Percentiles rank a stretch among this genome's conserved stretches.
Conservation (phyloP, 495 filamentous ascomycete species). For the Cercophora newfieldiana region DNA sequence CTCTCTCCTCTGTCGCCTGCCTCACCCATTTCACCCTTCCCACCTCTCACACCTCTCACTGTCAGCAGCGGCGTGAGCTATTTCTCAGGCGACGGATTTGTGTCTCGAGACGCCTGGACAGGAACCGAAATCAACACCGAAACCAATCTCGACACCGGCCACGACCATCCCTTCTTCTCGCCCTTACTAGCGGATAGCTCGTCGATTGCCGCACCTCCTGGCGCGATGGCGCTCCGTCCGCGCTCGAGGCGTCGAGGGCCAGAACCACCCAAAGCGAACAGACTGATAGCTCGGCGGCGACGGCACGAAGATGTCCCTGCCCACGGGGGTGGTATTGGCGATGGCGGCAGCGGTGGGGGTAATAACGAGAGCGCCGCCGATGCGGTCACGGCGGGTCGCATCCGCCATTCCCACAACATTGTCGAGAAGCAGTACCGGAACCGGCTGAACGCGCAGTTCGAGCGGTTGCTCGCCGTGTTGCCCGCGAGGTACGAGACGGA, state of each 20-base stretch:
- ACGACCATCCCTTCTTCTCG: slow-evolving; percentile 4
- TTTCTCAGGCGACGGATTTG: slow-evolving; percentile 7
- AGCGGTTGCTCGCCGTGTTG: slow-evolving; percentile 5
- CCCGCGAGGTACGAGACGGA: slow-evolving; percentile 2
- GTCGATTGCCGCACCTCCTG: slow-evolving; percentile 3
- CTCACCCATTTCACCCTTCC: slow-evolving; percentile 5
- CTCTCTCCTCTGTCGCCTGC: slow-evolving; percentile 6
- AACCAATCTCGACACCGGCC: slow-evolving; percentile 1
- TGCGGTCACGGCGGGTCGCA: slow-evolving; percentile 3
- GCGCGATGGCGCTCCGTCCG: slow-evolving; percentile 1
- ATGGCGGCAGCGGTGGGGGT: slow-evolving; percentile 1
- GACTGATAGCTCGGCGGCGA: slow-evolving; percentile 1
- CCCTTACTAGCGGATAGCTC: slow-evolving; percentile 2
- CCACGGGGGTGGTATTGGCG: slow-evolving; percentile 2
- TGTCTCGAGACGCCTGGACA: slow-evolving; percentile 3
- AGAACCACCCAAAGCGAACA: slow-evolving; percentile 2
- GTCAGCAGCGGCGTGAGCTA: slow-evolving; percentile 2
- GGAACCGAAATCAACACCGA: slow-evolving; percentile 4
- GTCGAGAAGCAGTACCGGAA: slow-evolving; percentile 8
- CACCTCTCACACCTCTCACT: slow-evolving; percentile 4
- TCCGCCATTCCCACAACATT: slow-evolving; percentile 1
- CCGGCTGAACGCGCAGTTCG: slow-evolving; percentile 7
- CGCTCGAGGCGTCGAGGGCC: slow-evolving; percentile 3
- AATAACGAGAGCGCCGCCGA: slow-evolving; percentile 2
- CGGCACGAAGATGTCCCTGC: slow-evolving; percentile 4